Evolutionary conservation across 2,329 filamentous ascomycete genomes (phyloP).

Genomic region (Xylaria polymorpha): DNA sequence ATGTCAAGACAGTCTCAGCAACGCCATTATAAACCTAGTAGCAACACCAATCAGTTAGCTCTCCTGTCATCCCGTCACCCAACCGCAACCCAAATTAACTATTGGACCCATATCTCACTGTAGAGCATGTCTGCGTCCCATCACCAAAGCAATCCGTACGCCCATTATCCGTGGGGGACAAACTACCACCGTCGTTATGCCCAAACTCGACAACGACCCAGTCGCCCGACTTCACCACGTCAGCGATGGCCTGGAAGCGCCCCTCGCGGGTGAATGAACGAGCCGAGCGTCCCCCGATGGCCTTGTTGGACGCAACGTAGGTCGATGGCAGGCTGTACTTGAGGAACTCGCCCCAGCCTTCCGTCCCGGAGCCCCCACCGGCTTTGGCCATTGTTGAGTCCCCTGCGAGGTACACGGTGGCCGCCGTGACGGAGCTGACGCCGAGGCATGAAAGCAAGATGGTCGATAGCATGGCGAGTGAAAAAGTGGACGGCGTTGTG

Average conservation of each 20-base stretch:
- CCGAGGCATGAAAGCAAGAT: conserved; percentile 33
- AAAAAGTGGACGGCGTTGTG: neutral
- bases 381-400: conserved; percentile 70
- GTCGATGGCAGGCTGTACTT: conserved; percentile 59
- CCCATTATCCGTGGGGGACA: conserved; percentile 67
- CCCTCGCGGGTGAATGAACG: conserved; percentile 75
- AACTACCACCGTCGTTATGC: conserved; percentile 75
- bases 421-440: conserved; percentile 38
- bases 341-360: conserved; percentile 73
- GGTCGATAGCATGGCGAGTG: neutral
- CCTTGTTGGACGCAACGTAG: conserved; percentile 68
- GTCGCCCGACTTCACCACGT: conserved; percentile 66
- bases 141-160: conserved; percentile 68
- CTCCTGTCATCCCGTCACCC: neutral
- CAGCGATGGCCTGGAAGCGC: conserved; percentile 68
- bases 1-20: conserved; percentile 69
- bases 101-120: conserved; percentile 38
- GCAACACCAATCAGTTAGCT: conserved; percentile 1
- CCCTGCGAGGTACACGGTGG: conserved; percentile 66
- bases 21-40: conserved; percentile 59
- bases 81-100: neutral
- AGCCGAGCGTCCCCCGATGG: conserved; percentile 73
- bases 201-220: conserved; percentile 78
- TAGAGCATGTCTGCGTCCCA: conserved; percentile 64
- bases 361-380: conserved; percentile 56